phyloP scores from a whole-genome alignment of 345 rosid species.

The Eucalyptus pauciflora region DNA sequence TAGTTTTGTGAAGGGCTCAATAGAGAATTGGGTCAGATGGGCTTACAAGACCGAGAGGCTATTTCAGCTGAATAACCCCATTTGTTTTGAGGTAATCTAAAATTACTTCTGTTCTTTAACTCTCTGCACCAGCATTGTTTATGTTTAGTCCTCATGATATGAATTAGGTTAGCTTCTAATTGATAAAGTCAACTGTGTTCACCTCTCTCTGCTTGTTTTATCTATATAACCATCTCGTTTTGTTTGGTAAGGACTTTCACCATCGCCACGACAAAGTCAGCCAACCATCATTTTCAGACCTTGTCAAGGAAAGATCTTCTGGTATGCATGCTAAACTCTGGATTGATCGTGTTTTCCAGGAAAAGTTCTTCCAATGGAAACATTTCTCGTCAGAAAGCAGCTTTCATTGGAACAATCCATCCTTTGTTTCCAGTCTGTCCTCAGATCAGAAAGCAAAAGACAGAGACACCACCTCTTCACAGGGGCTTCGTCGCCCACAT shows the following conservation, averaged over 20 bases:
- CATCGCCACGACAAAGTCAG: neutral
- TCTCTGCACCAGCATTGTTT: neutral
- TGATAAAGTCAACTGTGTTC: neutral
- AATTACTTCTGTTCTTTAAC: neutral
- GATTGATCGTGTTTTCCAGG: neutral
- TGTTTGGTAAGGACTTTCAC: neutral
- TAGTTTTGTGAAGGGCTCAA: neutral
- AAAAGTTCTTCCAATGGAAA: neutral
- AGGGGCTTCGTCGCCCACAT: neutral
- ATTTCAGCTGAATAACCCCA: neutral
- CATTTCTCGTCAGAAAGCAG: neutral
- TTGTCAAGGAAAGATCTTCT: neutral
- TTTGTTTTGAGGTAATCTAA: neutral
- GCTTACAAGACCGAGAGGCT: neutral
- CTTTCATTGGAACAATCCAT: neutral
- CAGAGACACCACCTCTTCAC: neutral
- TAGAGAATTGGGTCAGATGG: neutral
- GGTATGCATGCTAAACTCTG: neutral
- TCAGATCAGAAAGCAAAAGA: neutral
- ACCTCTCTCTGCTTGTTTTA: neutral
- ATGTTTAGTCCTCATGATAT: neutral
- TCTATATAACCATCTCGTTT: neutral
- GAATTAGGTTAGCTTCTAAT: neutral
- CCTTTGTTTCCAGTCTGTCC: neutral
- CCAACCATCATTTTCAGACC: neutral